A percentile compares a stretch with the other conserved stretches of the same genome.
phyloP scores from a whole-genome alignment of 2,329 filamentous ascomycete species.

The Drechslera avenae region DNA sequence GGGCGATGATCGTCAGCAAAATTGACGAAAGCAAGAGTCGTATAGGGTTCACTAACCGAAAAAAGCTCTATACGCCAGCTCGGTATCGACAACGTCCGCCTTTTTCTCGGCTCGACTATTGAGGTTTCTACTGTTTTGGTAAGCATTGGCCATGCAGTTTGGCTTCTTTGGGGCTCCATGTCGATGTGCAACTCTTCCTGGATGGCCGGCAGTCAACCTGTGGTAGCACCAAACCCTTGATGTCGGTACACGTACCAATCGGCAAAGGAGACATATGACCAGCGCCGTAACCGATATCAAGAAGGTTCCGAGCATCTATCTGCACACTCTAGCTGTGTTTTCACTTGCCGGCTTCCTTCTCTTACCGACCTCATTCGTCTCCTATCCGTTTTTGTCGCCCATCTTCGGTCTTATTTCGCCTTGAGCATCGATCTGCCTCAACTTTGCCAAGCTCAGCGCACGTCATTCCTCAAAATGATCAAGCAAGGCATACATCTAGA shows the following conservation, averaged over 20 bases:
- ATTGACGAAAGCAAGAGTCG: background rate
- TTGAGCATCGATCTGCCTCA: no score
- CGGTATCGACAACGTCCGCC: background rate
- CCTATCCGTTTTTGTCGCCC: no score
- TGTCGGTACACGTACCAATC: background rate
- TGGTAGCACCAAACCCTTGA: background rate
- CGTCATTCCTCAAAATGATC: no score
- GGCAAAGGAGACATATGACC: background rate
- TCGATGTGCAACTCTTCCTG: background rate
- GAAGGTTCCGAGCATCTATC: no score
- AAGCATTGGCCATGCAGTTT: background rate
- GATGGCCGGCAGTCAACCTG: background rate
- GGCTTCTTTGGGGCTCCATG: background rate
- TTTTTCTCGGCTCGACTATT: background rate
- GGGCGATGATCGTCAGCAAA: constrained; percentile 3
- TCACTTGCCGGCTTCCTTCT: no score
- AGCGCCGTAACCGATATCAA: no score
- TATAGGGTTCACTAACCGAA: background rate
- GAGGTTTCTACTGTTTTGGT: background rate
- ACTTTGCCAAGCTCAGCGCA: no score
- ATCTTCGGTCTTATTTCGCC: no score
- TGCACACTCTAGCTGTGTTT: no score
- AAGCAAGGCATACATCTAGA: no score
- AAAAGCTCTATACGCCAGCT: background rate
- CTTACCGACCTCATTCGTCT: background rate